These are phyloP conservation scores for Auricularia sp. DNA, from an alignment of 768 basidiomycete genomes.

Conservation along the genomic window DNA sequence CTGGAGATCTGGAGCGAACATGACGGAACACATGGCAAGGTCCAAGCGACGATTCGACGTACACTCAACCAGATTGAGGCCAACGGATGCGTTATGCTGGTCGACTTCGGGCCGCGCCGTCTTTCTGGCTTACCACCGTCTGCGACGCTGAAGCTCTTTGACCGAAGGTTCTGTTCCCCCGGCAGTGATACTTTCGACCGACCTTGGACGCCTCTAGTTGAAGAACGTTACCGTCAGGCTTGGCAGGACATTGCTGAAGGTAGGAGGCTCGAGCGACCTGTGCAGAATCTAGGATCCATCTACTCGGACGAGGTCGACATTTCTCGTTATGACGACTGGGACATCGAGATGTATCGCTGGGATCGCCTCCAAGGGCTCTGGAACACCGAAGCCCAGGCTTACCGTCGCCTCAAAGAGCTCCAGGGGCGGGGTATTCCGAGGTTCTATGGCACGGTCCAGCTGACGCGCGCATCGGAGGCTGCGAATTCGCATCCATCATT, in stretches of 20 bases:
- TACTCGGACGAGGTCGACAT: not conserved
- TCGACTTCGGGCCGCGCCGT: no score
- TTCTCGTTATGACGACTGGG: not conserved
- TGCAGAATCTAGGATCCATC: not conserved
- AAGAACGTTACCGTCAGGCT: not conserved
- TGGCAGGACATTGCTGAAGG: not conserved
- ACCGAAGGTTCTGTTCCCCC: not conserved
- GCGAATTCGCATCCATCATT: not conserved
- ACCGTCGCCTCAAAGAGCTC: not conserved
- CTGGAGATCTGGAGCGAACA: no score
- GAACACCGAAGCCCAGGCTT: not conserved
- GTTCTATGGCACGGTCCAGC: not conserved
- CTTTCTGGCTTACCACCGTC: no score
- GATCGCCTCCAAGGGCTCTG: not conserved
- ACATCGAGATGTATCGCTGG: not conserved
- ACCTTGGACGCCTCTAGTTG: not conserved
- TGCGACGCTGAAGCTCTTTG: not conserved
- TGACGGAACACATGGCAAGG: no score
- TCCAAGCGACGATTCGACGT: no score
- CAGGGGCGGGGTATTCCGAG: not conserved
- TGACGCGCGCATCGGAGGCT: not conserved
- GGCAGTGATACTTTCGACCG: not conserved
- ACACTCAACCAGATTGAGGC: no score
- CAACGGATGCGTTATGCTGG: no score
- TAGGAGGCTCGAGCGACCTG: not conserved